Percentiles rank a stretch among this genome's conserved stretches.
These are phyloP conservation scores for Dissophora globulifera DNA, from an alignment of 192 early-diverging fungal species.

Conservation along the genomic window DNA sequence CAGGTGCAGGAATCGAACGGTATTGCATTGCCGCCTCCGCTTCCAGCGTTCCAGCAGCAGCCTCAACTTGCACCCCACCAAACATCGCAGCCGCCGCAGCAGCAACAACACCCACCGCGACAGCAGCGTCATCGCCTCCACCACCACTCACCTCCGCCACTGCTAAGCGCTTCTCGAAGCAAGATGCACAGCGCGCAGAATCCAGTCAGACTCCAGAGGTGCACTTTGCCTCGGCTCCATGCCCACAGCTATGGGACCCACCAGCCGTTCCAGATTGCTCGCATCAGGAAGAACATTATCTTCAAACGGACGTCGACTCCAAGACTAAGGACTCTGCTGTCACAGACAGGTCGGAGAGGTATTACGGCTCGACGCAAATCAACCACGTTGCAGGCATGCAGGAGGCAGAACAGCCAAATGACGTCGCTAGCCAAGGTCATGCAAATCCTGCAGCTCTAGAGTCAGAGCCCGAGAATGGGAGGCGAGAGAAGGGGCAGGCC, in stretches of 20 bases:
- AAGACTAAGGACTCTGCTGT: neutral
- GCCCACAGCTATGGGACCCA: neutral
- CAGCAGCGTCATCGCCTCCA: neutral
- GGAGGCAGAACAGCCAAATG: conserved; percentile 12
- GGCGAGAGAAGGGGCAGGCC: too few relatives aligned
- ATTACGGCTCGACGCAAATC: neutral
- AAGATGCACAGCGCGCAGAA: neutral
- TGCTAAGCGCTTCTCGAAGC: neutral
- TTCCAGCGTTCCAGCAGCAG: too few relatives aligned
- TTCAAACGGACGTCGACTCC: conserved; percentile 6
- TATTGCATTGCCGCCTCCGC: neutral
- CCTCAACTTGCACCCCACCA: too few relatives aligned
- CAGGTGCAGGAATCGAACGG: neutral
- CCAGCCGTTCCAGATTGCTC: conserved; percentile 11
- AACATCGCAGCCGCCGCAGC: too few relatives aligned
- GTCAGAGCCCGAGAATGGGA: neutral
- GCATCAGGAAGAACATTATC: conserved; percentile 11
- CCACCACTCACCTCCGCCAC: neutral
- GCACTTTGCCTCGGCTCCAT: neutral
- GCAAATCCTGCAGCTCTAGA: conserved; percentile 15
- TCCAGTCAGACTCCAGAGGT: neutral
- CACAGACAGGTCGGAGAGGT: neutral
- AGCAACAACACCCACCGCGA: neutral
- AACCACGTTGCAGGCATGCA: too few relatives aligned
- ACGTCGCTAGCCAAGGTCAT: conserved; percentile 10